Conservation (phyloP, 2,329 filamentous ascomycete genomes). For the Xylaria hypoxylon region DNA sequence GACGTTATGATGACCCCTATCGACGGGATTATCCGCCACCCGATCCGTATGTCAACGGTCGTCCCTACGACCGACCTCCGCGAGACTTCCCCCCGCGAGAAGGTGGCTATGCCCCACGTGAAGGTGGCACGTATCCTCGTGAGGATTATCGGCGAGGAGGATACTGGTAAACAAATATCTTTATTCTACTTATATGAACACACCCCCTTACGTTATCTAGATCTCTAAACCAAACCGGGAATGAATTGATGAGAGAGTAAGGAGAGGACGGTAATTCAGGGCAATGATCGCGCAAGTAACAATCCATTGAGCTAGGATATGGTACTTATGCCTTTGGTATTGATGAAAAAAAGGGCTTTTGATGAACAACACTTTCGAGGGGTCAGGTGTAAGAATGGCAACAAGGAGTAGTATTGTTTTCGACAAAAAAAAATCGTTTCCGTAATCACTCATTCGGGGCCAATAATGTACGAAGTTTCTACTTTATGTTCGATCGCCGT, state of each 20-base stretch:
- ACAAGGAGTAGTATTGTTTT: conserved; percentile 37
- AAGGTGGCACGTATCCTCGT: conserved; percentile 50
- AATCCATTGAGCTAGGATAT: conserved; percentile 26
- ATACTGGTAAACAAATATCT: conserved; percentile 53
- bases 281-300: conserved; percentile 17
- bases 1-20: conserved; percentile 82
- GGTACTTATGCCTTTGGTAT: conserved; percentile 30
- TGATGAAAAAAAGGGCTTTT: conserved; percentile 32
- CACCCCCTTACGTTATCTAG: conserved; percentile 52
- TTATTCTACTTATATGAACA: conserved; percentile 42
- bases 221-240: conserved; percentile 40
- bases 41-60: conserved; percentile 70
- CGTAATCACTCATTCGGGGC: conserved; percentile 22
- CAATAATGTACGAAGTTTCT: conserved; percentile 23
- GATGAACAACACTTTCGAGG: conserved; percentile 35
- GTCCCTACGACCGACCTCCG: conserved; percentile 68
- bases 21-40: conserved; percentile 73
- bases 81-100: conserved; percentile 64
- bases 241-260: conserved; percentile 34
- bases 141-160: conserved; percentile 52
- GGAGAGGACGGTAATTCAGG: conserved; percentile 24
- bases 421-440: conserved; percentile 21
- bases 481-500: background rate
- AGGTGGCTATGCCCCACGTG: conserved; percentile 58
- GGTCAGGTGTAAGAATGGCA: conserved; percentile 38